A percentile compares a stretch with the other conserved stretches of the same genome.
phyloP scores from a whole-genome alignment of 2,329 filamentous ascomycete species.

The Cladosporium colombiae region DNA sequence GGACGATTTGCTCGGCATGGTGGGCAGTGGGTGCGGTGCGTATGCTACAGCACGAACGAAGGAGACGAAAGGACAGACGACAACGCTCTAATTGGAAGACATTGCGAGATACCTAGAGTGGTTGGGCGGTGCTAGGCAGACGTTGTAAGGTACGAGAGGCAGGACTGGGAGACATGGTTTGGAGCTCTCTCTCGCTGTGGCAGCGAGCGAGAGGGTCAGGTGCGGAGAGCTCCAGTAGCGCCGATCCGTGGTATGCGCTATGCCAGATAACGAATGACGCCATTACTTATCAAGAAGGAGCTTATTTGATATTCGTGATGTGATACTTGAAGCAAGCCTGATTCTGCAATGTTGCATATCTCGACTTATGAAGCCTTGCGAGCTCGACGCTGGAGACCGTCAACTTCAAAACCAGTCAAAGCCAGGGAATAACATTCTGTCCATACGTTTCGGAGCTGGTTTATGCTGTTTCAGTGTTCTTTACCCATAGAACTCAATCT shows the following conservation, averaged over 20 bases:
- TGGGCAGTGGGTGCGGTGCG: not conserved
- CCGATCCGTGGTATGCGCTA: not conserved
- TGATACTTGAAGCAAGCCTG: not conserved
- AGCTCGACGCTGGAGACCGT: not conserved
- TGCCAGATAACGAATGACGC: not conserved
- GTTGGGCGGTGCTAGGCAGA: not conserved
- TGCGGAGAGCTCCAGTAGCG: not conserved
- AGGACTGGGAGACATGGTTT: not conserved
- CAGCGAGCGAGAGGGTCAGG: not conserved
- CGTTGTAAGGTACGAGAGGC: not conserved
- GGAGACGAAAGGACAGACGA: not conserved
- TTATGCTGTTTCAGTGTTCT: not conserved
- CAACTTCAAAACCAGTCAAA: not conserved
- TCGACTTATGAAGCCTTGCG: not conserved
- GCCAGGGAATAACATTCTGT: not conserved
- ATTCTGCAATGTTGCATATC: not conserved
- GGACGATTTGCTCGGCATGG: slow-evolving; percentile 24
- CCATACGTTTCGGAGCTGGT: not conserved
- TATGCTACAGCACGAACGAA: not conserved
- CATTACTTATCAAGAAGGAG: not conserved
- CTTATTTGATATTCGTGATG: not conserved
- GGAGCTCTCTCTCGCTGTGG: not conserved
- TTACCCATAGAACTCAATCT: not conserved
- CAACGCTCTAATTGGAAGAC: not conserved
- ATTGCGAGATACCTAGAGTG: not conserved